Conservation (phyloP, 495 filamentous ascomycete genomes). For the Penicillium steckii region DNA sequence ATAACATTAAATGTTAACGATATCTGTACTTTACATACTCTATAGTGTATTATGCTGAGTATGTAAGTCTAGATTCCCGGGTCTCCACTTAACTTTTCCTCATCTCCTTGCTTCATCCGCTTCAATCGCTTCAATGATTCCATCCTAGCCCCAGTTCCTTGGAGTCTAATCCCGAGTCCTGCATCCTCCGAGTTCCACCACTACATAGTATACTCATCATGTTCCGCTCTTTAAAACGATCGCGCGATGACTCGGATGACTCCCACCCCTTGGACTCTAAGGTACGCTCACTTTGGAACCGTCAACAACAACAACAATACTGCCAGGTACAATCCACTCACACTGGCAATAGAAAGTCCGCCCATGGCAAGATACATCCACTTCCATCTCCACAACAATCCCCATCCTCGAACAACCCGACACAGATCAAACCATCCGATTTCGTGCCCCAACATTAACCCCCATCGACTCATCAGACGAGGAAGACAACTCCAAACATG, state of each 20-base stretch:
- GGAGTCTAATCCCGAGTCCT: too few relatives aligned
- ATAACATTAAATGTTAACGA: too few relatives aligned
- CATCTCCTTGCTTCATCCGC: too few relatives aligned
- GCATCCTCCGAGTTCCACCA: not conserved
- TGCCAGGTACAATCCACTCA: not conserved
- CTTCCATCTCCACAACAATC: not conserved
- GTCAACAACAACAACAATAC: not conserved
- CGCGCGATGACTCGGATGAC: conserved; percentile 8
- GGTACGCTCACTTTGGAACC: not conserved
- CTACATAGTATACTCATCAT: not conserved
- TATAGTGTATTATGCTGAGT: too few relatives aligned
- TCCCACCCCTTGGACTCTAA: conserved; percentile 1
- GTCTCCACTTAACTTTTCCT: too few relatives aligned
- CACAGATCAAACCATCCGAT: conserved; percentile 11
- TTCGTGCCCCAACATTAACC: conserved; percentile 33
- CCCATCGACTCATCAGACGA: conserved; percentile 46
- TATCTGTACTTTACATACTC: not conserved
- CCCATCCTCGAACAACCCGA: conserved; percentile 12
- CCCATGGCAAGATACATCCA: conserved; percentile 1
- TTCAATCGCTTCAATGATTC: too few relatives aligned
- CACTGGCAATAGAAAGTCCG: not conserved
- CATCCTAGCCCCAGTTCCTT: too few relatives aligned
- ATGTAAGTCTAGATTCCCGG: too few relatives aligned
- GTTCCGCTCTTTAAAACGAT: conserved; percentile 7
- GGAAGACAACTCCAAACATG: conserved; percentile 11